Evolutionary conservation across 2,329 filamentous ascomycete species (phyloP).

Genomic region (Penicillium italicum): DNA sequence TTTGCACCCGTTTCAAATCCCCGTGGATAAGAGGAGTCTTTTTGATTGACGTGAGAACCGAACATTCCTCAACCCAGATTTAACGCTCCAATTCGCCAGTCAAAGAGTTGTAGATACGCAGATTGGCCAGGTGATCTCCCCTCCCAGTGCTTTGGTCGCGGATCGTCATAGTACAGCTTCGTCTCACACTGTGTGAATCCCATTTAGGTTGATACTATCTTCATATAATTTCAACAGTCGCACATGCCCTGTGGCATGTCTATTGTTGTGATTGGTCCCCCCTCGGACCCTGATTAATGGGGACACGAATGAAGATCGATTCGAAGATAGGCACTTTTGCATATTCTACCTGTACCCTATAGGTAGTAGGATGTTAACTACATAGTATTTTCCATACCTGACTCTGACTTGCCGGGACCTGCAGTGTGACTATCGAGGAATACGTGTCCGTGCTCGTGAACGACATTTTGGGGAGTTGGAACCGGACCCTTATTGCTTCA

Average conservation of each 20-base stretch:
- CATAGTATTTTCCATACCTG: background rate
- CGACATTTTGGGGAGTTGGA: background rate
- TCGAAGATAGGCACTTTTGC: background rate
- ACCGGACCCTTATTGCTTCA: background rate
- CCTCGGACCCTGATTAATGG: background rate
- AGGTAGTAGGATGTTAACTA: background rate
- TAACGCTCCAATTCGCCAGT: background rate
- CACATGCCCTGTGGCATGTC: background rate
- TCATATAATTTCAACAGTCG: background rate
- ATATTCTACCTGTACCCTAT: background rate
- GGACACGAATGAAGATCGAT: background rate
- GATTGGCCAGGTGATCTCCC: background rate
- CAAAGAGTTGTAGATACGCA: background rate
- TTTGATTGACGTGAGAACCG: background rate
- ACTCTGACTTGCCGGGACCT: background rate
- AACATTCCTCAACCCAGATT: no score
- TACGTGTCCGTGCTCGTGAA: background rate
- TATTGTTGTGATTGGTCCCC: background rate
- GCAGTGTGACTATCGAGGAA: constrained; percentile 2
- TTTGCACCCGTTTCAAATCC: background rate
- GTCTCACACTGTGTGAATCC: background rate
- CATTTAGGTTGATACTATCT: background rate
- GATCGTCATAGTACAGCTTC: background rate
- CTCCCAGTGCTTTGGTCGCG: background rate
- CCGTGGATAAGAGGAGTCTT: background rate